Evolutionary conservation across 2,329 filamentous ascomycete species (phyloP).

Genomic region (Fusarium sp.): DNA sequence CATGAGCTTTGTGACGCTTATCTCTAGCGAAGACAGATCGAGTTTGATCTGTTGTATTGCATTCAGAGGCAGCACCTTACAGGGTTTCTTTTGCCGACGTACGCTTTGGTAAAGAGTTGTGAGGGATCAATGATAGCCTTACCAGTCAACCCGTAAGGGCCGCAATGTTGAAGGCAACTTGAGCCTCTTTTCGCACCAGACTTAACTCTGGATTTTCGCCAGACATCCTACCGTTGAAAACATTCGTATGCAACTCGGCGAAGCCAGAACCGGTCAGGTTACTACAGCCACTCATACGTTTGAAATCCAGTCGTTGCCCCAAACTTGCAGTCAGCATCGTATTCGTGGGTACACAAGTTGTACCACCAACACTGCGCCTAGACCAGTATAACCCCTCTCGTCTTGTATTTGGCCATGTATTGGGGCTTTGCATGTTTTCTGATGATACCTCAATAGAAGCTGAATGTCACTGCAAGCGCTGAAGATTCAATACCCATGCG

Average conservation of each 20-base stretch:
- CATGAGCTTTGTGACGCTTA: not conserved
- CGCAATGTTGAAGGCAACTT: not conserved
- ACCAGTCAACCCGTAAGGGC: not conserved
- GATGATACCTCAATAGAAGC: not conserved
- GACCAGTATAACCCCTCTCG: slow-evolving; percentile 6
- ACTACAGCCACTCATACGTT: slow-evolving; percentile 18
- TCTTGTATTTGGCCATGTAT: slow-evolving; percentile 11
- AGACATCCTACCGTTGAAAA: not conserved
- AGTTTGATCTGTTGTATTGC: not conserved
- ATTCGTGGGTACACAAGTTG: slow-evolving; percentile 27
- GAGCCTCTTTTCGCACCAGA: not conserved
- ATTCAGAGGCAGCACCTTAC: not conserved
- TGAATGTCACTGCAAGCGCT: not conserved
- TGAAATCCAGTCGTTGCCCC: slow-evolving; percentile 2
- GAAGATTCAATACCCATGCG: not conserved
- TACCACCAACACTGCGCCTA: slow-evolving; percentile 29
- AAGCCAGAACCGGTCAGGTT: slow-evolving; percentile 14
- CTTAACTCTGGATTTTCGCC: not conserved
- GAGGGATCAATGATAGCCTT: not conserved
- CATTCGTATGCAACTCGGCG: not conserved
- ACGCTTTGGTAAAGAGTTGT: not conserved
- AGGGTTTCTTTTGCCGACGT: not conserved
- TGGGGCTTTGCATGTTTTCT: slow-evolving; percentile 14
- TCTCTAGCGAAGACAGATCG: not conserved
- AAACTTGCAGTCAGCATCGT: slow-evolving; percentile 35